phyloP scores from a whole-genome alignment of 1,284 basidiomycete species.

The Trichosporon sp. region DNA sequence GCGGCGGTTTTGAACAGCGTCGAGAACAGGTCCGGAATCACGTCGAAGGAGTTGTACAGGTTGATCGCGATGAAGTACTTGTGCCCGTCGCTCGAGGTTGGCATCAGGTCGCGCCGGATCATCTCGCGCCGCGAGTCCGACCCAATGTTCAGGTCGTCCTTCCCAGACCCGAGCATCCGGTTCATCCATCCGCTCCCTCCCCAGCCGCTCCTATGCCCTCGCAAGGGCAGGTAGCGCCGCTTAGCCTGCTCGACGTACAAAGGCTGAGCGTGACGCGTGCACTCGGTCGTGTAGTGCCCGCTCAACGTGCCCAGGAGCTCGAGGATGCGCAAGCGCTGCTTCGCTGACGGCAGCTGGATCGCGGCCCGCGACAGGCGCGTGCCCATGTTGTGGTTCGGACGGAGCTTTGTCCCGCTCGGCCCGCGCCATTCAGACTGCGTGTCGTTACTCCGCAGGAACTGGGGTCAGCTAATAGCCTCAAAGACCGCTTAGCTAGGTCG shows the following conservation, averaged over 20 bases:
- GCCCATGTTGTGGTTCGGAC: constrained; percentile 16
- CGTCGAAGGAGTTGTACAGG: constrained; percentile 94
- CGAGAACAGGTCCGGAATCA: constrained; percentile 90
- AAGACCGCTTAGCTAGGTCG: neutral
- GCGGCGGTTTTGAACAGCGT: constrained; percentile 87
- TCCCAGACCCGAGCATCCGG: constrained; percentile 41
- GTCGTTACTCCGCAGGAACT: constrained; percentile 2
- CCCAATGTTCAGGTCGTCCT: constrained; percentile 21
- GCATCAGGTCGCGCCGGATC: constrained; percentile 48
- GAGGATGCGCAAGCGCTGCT: constrained; percentile 76
- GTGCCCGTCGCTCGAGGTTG: constrained; percentile 54
- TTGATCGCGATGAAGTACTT: constrained; percentile 99
- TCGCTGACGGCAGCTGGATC: constrained; percentile 57
- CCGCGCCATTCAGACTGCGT: constrained; percentile 11
- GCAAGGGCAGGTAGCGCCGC: constrained; percentile 73
- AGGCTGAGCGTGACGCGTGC: constrained; percentile 73
- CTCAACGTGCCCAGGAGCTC: constrained; percentile 77
- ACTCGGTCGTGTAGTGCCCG: constrained; percentile 83
- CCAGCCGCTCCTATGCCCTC: constrained; percentile 66
- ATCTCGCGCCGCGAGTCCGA: constrained; percentile 48
- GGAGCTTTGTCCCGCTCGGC: constrained; percentile 7
- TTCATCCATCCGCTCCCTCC: constrained; percentile 56
- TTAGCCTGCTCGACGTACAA: constrained; percentile 74
- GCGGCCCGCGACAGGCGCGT: constrained; percentile 32
- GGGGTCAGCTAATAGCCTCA: constrained; percentile 1